Evolutionary conservation across 768 basidiomycete species (phyloP).

Genomic region (Mycena pura): DNA sequence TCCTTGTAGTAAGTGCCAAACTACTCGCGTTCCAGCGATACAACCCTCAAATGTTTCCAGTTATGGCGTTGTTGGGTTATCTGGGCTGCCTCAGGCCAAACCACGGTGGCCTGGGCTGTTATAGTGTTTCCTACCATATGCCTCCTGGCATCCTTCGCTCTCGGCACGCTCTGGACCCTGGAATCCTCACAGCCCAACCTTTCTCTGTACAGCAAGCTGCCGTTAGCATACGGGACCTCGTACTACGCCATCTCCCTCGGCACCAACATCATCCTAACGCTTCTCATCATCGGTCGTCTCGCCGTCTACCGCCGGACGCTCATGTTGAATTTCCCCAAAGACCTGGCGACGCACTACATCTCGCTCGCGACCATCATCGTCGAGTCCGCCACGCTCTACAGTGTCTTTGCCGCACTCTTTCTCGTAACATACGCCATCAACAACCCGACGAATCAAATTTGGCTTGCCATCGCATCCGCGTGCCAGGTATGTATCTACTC

Average conservation of each 20-base stretch:
- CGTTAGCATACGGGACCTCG: slow-evolving; percentile 44
- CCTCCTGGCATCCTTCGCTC: slow-evolving; percentile 46
- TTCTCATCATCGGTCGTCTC: slow-evolving; percentile 46
- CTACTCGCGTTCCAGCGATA: not conserved
- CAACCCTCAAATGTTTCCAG: slow-evolving; percentile 31
- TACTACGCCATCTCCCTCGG: slow-evolving; percentile 48
- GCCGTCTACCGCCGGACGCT: slow-evolving; percentile 40
- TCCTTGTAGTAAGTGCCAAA: slow-evolving; percentile 46
- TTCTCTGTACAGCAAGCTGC: slow-evolving; percentile 45
- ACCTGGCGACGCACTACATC: slow-evolving; percentile 43
- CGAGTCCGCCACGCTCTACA: slow-evolving; percentile 54
- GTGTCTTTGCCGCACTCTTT: slow-evolving; percentile 46
- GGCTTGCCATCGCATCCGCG: slow-evolving; percentile 42
- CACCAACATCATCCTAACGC: slow-evolving; percentile 48
- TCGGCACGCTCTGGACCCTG: slow-evolving; percentile 52
- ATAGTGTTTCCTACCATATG: slow-evolving; percentile 44
- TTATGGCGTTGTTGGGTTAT: slow-evolving; percentile 57
- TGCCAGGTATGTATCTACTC: slow-evolving; percentile 36
- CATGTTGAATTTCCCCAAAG: slow-evolving; percentile 37
- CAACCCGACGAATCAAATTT: slow-evolving; percentile 48
- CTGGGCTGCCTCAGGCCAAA: slow-evolving; percentile 46
- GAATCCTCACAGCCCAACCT: slow-evolving; percentile 49
- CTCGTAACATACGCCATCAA: slow-evolving; percentile 48
- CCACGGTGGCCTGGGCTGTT: slow-evolving; percentile 37
- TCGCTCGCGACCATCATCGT: slow-evolving; percentile 46